Base-by-base conservation (phyloP, 2,329 filamentous ascomycete genomes). In the Hypomyces perniciosus region DNA sequence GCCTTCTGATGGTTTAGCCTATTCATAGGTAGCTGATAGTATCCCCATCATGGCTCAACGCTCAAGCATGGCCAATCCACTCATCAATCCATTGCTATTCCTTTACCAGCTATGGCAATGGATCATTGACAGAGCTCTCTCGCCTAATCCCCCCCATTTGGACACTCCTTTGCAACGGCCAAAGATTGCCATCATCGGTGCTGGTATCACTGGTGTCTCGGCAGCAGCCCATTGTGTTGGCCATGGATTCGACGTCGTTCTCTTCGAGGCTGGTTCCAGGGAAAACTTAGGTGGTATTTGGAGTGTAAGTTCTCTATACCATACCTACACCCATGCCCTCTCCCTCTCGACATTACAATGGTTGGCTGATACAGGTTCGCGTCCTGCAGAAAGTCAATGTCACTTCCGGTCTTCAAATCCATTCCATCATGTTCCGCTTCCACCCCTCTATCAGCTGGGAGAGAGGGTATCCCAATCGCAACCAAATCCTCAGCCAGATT, bases 391-490 rank as follows among this genome's bases (percentile, higher is more conserved):
- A 79, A 66, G 87, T 93, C 38, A 92, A 93, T 70, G 87, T 86
- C 46, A 91, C 87, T 0, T 91, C 87, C 0, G 82, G 86, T 12
- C 77, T 95, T 1, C 88, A 93, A 62, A 91, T 95, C 26, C 88
- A 95, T 65, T 88, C 84, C 20, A 67, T 91, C 52, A 93, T 93
- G 88, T 95, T 92, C 66, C 81, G 89, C 26, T 95, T 95, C 65
- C 87, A 92, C 58, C 90, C 90, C 0, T 86, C 85, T 0, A 81
- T 95, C 1, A 75, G 79, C 54, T 95, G 87, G 83, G 73, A 79
- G 34, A 72, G 76, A 30, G 87, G 87, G n/a, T 95, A 95, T 61
- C 90, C 90, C 0, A 78, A 84, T 54, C 83, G 87, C 45, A 72
- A 85, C 56, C 82, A 91, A 66, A 93, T 95, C 53, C 74, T 91